Percentiles rank a stretch among this genome's conserved stretches.
phyloP scores from a whole-genome alignment of 371 early-diverging fungal genomes.

The Saksenaea vasiformis region DNA sequence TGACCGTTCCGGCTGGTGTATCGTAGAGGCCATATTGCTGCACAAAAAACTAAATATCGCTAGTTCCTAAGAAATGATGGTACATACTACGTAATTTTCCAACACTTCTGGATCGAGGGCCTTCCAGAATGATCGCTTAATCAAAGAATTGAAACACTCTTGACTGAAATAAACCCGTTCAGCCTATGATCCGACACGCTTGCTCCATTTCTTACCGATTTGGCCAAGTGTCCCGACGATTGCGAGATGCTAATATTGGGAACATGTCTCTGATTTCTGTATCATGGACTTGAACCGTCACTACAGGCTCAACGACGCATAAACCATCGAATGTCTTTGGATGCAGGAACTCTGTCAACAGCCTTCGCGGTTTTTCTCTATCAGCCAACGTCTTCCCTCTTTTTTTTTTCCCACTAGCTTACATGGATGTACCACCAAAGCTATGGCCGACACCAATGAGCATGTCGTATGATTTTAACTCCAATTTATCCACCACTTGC shows the following conservation, averaged over 20 bases:
- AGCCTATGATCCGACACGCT: background rate
- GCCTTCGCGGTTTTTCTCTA: conserved; percentile 17
- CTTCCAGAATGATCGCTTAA: conserved; percentile 30
- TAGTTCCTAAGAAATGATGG: background rate
- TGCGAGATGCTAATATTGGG: conserved; percentile 13
- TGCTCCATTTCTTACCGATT: conserved; percentile 16
- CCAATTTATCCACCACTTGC: conserved; percentile 34
- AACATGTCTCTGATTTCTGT: conserved; percentile 17
- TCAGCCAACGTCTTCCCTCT: background rate
- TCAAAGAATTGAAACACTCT: conserved; percentile 26
- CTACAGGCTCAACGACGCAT: conserved; percentile 34
- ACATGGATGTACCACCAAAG: conserved; percentile 48
- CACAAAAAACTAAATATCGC: background rate
- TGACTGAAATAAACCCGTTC: conserved; percentile 16
- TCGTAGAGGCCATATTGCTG: conserved; percentile 48
- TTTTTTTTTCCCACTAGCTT: background rate
- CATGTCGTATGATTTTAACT: conserved; percentile 24
- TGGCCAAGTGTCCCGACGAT: conserved; percentile 31
- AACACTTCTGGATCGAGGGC: conserved; percentile 42
- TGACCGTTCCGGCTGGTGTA: conserved; percentile 40
- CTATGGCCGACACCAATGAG: conserved; percentile 48
- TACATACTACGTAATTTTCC: conserved; percentile 37
- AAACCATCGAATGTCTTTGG: conserved; percentile 43
- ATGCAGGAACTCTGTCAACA: conserved; percentile 34
- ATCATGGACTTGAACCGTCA: conserved; percentile 12